These are phyloP conservation scores for Skeletonema potamos DNA, from an alignment of 108 stramenopile species.

Conservation along the genomic window DNA sequence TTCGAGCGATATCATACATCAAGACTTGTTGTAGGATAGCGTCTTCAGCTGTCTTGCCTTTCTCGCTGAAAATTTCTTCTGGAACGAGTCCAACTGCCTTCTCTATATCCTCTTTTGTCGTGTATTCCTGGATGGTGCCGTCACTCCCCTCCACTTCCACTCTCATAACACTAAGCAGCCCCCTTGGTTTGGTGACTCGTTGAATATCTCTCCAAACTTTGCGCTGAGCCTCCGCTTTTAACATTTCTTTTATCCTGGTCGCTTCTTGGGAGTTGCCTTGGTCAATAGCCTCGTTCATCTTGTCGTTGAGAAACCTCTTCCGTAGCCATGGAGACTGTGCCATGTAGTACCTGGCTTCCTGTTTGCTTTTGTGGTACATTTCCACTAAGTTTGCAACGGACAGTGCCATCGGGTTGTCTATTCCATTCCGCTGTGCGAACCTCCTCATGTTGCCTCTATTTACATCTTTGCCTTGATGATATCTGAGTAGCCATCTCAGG, in stretches of 20 bases:
- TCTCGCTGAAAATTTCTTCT: constrained; percentile 11
- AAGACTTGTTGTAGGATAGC: constrained; percentile 10
- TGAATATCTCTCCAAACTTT: not conserved
- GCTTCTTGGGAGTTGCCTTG: not conserved
- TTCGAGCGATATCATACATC: constrained; percentile 3
- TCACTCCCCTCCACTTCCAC: not conserved
- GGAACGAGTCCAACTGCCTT: constrained; percentile 10
- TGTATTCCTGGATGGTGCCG: not conserved
- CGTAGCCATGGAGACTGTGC: not conserved
- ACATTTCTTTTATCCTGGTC: not conserved
- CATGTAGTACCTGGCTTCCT: not conserved
- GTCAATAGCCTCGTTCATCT: not conserved
- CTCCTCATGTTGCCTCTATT: not conserved
- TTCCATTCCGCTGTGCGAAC: not conserved
- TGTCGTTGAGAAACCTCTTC: not conserved
- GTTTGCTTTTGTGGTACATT: not conserved
- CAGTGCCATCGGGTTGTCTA: not conserved
- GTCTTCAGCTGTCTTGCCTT: constrained; percentile 21
- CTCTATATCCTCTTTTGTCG: not conserved
- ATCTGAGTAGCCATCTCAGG: not conserved
- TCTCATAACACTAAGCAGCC: not conserved
- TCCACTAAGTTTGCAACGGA: not conserved
- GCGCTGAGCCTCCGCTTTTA: not conserved
- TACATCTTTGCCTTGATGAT: not conserved
- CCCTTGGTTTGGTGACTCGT: not conserved